Evolutionary conservation across 257 asterid genomes (phyloP), one percentile per base, ranked within the genome.

Genomic region (Solanum neorickii): DNA sequence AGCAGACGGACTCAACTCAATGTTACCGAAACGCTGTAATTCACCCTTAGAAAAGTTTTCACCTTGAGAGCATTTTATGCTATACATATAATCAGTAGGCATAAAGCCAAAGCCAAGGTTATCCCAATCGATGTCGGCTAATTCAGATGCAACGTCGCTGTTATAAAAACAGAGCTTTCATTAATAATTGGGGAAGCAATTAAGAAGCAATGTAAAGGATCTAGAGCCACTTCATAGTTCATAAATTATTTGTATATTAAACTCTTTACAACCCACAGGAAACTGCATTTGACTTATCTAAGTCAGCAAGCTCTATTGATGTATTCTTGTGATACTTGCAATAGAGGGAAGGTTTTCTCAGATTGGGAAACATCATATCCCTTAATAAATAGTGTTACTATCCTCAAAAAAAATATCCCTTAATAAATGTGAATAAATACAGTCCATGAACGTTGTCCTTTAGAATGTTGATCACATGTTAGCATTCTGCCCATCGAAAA

Each of bases 1-100:
- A 72, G 99, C 92, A 83, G 97, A 97, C 7, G 99, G 99, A 91
- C 95, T 96, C 96, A 97, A 89, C 91, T 96, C 99, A 85, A 96
- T 94, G 93, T 97, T 97, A 76, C 99, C 98, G 84, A 97, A 97
- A 73, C 98, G 90, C 91, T 91, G 94, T 76, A 97, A 90, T 88
- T 94, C 98, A 46, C 98, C 99, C 60, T 92, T 90, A 11, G 94
- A 73, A 88, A 97, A 97, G 75, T 84, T 78, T 91, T 93, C 98
- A 3, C 93, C 97, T 89, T 92, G 93, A 83, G 95, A 83, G 89
- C 99, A 97, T 87, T 94, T 96, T 97, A 94, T 96, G 88, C 88
- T 84, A 87, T 95, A 97, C 99, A 97, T 97, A 88, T 94, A 96
- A 92, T 97, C 99, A 72, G 99, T 95, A 80, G 95, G 91, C 91